phyloP scores from a whole-genome alignment of 2,329 filamentous ascomycete species.

The Dryadomyces quercus-mongolicae region DNA sequence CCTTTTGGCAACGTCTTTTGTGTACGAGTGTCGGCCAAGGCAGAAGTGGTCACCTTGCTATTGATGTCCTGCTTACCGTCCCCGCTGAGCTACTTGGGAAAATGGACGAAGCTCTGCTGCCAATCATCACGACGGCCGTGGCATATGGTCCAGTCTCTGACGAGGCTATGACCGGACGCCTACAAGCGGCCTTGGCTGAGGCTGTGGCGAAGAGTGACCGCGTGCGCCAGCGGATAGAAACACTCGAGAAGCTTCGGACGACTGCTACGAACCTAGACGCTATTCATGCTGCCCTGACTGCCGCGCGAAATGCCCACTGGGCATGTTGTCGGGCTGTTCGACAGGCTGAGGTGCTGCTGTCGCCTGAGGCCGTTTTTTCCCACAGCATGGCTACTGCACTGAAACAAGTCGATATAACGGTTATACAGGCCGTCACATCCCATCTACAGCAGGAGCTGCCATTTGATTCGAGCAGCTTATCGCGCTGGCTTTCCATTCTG shows the following conservation, averaged over 20 bases:
- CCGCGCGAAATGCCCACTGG: neutral
- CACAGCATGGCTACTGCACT: neutral
- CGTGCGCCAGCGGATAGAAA: too few species aligned
- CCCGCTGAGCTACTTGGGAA: neutral
- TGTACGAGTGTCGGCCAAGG: neutral
- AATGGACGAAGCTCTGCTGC: too few species aligned
- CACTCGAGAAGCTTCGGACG: too few species aligned
- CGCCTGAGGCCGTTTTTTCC: neutral
- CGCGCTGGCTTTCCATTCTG: slow-evolving; percentile 10
- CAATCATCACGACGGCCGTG: too few species aligned
- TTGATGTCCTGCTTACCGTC: neutral
- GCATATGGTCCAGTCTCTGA: too few species aligned
- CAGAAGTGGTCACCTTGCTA: neutral
- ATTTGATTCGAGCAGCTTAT: neutral
- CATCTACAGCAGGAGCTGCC: neutral
- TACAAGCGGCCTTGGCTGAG: too few species aligned
- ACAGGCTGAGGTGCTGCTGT: neutral
- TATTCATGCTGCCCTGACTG: neutral
- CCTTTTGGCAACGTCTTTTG: slow-evolving; percentile 8
- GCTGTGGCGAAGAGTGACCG: too few species aligned
- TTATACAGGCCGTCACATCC: neutral
- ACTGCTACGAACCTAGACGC: neutral
- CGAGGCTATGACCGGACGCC: too few species aligned
- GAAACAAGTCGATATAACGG: neutral
- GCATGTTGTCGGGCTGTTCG: neutral